A percentile compares a stretch with the other conserved stretches of the same genome.
phyloP scores from a whole-genome alignment of 331 rosid species.

The Quercus tomentella region DNA sequence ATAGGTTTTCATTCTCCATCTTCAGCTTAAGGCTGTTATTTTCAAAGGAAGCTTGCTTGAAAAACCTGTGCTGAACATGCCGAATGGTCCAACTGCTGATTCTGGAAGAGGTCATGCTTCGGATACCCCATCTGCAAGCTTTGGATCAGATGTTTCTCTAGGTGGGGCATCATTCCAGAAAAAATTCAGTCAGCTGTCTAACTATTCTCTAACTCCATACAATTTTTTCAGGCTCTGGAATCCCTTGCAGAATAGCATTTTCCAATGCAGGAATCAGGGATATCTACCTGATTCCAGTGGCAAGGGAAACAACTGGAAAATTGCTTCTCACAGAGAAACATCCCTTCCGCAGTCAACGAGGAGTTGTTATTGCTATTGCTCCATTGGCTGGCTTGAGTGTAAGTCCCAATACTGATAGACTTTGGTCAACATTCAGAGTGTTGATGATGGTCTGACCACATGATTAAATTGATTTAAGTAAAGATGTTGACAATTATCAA shows the following conservation, averaged over 20 bases:
- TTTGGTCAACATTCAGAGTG: background rate
- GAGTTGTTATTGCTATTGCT: slow-evolving; percentile 78
- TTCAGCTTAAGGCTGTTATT: slow-evolving; percentile 58
- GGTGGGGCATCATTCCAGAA: slow-evolving; percentile 33
- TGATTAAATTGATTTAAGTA: slow-evolving; percentile 1
- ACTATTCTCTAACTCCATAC: slow-evolving; percentile 5
- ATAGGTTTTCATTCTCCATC: slow-evolving; percentile 68
- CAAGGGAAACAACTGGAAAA: slow-evolving; percentile 50
- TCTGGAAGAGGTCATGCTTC: slow-evolving; percentile 41
- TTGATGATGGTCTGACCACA: slow-evolving; percentile 6
- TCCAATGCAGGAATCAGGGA: slow-evolving; percentile 78
- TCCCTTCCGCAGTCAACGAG: slow-evolving; percentile 78
- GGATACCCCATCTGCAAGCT: slow-evolving; percentile 61
- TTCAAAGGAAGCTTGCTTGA: slow-evolving; percentile 43
- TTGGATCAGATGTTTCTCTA: slow-evolving; percentile 83
- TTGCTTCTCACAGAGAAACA: slow-evolving; percentile 78
- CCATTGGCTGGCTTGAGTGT: slow-evolving; percentile 79
- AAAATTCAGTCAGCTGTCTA: slow-evolving; percentile 14
- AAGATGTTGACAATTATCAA: background rate
- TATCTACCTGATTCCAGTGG: slow-evolving; percentile 54
- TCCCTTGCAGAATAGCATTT: slow-evolving; percentile 72
- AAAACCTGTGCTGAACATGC: slow-evolving; percentile 29
- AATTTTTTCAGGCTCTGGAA: slow-evolving; percentile 54
- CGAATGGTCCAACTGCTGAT: slow-evolving; percentile 32
- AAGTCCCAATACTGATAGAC: slow-evolving; percentile 26